Evolutionary conservation across 2,329 filamentous ascomycete genomes (phyloP).

Genomic region (Beauveria sp.): DNA sequence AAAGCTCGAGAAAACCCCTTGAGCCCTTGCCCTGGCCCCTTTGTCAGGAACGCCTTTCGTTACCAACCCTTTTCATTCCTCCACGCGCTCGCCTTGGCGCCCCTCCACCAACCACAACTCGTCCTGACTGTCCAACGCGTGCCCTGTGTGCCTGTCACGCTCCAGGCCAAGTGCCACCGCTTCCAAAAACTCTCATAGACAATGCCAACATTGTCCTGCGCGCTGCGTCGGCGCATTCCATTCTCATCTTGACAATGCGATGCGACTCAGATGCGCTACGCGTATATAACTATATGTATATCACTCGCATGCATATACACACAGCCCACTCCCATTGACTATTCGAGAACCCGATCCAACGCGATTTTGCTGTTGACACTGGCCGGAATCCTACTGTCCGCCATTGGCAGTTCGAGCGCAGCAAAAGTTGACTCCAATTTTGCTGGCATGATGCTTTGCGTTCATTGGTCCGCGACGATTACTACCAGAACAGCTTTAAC

Average conservation of each 20-base stretch:
- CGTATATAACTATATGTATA: neutral
- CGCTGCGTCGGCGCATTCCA: neutral
- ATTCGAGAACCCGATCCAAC: neutral
- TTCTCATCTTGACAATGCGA: neutral
- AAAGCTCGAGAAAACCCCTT: neutral
- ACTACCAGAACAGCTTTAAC: neutral
- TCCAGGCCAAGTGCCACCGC: neutral
- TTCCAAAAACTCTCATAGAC: neutral
- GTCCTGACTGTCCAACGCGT: neutral
- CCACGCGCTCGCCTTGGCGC: neutral
- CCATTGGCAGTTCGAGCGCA: neutral
- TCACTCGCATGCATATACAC: neutral
- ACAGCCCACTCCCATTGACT: neutral
- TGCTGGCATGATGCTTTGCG: too few relatives aligned
- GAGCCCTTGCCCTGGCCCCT: too few relatives aligned
- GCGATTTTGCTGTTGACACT: neutral
- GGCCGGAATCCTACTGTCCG: neutral
- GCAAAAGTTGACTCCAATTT: neutral
- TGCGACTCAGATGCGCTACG: neutral
- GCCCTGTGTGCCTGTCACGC: neutral
- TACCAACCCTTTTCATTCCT: neutral
- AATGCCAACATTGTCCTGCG: constrained; percentile 1
- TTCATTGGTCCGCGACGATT: neutral
- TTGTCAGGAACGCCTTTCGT: neutral
- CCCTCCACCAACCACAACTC: neutral